Conservation (phyloP, 78 protist species). For the Chrysochromulina tobinii region DNA sequence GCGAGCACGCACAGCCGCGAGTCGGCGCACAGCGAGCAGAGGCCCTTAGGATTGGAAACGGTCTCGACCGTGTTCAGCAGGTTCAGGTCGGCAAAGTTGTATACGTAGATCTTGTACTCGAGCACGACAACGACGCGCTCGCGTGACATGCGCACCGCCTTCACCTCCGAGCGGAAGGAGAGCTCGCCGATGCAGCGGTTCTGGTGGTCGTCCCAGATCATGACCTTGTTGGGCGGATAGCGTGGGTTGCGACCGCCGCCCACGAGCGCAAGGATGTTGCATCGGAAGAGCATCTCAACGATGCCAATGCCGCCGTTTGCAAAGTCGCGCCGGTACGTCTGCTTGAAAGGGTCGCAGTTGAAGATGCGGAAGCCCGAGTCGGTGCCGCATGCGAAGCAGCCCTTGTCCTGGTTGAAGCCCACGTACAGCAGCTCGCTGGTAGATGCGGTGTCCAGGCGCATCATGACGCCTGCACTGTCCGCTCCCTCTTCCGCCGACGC, state of each 20-base stretch:
- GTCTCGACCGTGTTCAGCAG: slow-evolving; percentile 83
- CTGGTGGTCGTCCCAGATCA: slow-evolving; percentile 95
- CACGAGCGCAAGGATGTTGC: slow-evolving; percentile 95
- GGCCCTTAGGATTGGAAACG: slow-evolving; percentile 76
- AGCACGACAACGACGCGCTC: slow-evolving; percentile 88
- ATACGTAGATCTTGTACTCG: slow-evolving; percentile 79
- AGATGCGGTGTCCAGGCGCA: too few species aligned
- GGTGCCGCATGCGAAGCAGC: slow-evolving; percentile 92
- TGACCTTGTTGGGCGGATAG: slow-evolving; percentile 86
- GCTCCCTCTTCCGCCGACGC: too few species aligned
- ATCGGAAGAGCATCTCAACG: slow-evolving; percentile 96
- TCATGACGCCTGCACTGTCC: too few species aligned
- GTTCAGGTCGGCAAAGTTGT: slow-evolving; percentile 85
- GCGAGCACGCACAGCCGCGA: slow-evolving; percentile 30
- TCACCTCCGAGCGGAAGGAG: slow-evolving; percentile 83
- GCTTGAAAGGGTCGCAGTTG: slow-evolving; percentile 90
- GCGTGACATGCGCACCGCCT: slow-evolving; percentile 90
- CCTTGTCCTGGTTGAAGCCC: slow-evolving; percentile 66
- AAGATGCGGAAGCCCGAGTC: slow-evolving; percentile 89
- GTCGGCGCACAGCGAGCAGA: slow-evolving; percentile 77
- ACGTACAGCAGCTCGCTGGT: slow-evolving; percentile 31
- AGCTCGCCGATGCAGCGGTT: slow-evolving; percentile 76
- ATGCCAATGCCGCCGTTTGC: slow-evolving; percentile 88
- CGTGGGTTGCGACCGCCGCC: slow-evolving; percentile 93
- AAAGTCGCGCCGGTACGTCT: slow-evolving; percentile 77